These are phyloP conservation scores for Tetracladium maxilliforme DNA, from an alignment of 2,329 filamentous ascomycete genomes.

Conservation along the genomic window DNA sequence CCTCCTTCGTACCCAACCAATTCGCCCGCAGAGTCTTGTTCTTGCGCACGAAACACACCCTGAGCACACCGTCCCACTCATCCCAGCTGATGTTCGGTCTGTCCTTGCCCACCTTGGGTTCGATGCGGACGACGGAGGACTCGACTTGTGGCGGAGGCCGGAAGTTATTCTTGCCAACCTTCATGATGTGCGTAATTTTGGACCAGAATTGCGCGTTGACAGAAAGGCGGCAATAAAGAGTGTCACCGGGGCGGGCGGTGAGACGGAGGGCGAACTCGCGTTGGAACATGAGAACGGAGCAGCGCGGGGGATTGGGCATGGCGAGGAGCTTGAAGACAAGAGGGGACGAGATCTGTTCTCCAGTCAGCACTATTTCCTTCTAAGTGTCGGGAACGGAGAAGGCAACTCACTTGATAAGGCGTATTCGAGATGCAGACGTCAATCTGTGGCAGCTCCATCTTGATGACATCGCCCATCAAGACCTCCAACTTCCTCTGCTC, in stretches of 20 bases:
- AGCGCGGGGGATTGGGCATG: constrained; percentile 65
- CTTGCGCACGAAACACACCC: constrained; percentile 73
- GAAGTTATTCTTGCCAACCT: constrained; percentile 94
- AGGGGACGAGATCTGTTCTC: constrained; percentile 64
- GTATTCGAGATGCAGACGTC: constrained; percentile 66
- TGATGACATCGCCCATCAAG: constrained; percentile 84
- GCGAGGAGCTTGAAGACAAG: constrained; percentile 78
- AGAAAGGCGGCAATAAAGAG: constrained; percentile 77
- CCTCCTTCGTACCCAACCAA: constrained; percentile 67
- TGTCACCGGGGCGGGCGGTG: constrained; percentile 75
- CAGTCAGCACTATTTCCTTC: constrained; percentile 7
- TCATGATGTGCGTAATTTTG: constrained; percentile 62
- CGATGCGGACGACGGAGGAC: constrained; percentile 76
- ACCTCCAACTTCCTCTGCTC: constrained; percentile 75
- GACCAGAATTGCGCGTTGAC: constrained; percentile 94
- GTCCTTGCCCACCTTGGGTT: constrained; percentile 64
- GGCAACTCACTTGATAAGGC: constrained; percentile 40
- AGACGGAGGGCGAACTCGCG: constrained; percentile 85
- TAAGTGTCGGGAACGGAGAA: not conserved
- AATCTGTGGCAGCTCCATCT: constrained; percentile 57
- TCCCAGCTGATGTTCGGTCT: constrained; percentile 82
- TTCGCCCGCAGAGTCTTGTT: constrained; percentile 79
- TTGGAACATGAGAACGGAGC: constrained; percentile 90
- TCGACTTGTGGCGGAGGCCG: constrained; percentile 89
- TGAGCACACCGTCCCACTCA: constrained; percentile 84